These are phyloP conservation scores for Suhomyces guaymorum DNA, from an alignment of 1,139 yeast genomes.

Conservation along the genomic window DNA sequence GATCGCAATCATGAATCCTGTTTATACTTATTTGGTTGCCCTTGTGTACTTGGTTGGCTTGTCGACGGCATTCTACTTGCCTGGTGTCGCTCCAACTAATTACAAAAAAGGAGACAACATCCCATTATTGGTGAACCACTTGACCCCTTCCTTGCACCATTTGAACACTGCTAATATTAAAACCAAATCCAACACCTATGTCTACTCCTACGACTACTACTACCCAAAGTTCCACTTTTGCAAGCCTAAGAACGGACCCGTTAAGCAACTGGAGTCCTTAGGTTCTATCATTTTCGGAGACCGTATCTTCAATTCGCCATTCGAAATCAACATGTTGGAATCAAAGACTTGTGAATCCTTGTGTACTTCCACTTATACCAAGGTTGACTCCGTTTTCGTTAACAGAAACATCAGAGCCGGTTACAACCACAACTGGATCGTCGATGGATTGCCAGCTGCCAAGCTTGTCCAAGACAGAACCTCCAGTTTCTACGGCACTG, in stretches of 20 bases:
- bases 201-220: conserved; percentile 83
- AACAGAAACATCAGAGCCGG: conserved; percentile 78
- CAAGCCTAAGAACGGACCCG: conserved; percentile 65
- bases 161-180: conserved; percentile 30
- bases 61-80: conserved; percentile 72
- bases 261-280: conserved; percentile 81
- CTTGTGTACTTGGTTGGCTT: conserved; percentile 23
- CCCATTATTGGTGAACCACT: conserved; percentile 82
- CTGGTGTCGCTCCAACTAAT: conserved; percentile 94
- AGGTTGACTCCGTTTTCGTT: conserved; percentile 70
- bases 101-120: conserved; percentile 71
- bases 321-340: conserved; percentile 74
- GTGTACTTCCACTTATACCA: conserved; percentile 62
- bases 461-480: conserved; percentile 58
- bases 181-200: conserved; percentile 48
- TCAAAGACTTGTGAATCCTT: conserved; percentile 63
- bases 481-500: conserved; percentile 70
- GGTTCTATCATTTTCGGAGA: conserved; percentile 96
- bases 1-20: conserved; percentile 6
- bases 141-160: conserved; percentile 74
- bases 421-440: conserved; percentile 86
- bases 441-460: conserved; percentile 95
- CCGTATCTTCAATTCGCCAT: conserved; percentile 91
- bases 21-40: conserved; percentile 15
- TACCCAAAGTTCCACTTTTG: conserved; percentile 84